Conservation (phyloP, 306 rosid genomes). For the Acmispon strigosus region DNA sequence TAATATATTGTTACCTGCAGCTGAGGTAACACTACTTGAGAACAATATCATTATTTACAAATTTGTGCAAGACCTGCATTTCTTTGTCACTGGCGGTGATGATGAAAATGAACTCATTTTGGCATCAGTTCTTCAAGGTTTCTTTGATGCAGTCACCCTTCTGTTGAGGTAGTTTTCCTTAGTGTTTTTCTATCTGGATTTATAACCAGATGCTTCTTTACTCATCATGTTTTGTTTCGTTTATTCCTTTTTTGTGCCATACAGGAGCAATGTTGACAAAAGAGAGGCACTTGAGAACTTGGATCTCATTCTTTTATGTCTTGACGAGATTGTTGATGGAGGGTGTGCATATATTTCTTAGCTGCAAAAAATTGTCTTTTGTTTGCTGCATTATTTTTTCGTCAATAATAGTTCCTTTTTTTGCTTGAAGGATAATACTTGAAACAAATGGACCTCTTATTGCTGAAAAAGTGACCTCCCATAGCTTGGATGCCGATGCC, state of each 20-base stretch:
- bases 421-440: conserved; percentile 56
- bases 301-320: conserved; percentile 91
- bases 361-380: not conserved
- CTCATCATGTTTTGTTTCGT: not conserved
- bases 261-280: conserved; percentile 84
- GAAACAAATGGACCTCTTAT: conserved; percentile 84
- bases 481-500: conserved; percentile 74
- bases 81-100: conserved; percentile 92
- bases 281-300: conserved; percentile 95
- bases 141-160: conserved; percentile 80
- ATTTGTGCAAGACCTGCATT: conserved; percentile 91
- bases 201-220: not conserved
- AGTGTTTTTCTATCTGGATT: not conserved
- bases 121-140: conserved; percentile 84
- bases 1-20: conserved; percentile 42
- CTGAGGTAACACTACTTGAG: conserved; percentile 83
- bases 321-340: conserved; percentile 90
- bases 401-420: not conserved
- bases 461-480: conserved; percentile 86
- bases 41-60: conserved; percentile 69
- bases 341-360: conserved; percentile 50
- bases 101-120: conserved; percentile 90
- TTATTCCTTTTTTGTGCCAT: conserved; percentile 8
- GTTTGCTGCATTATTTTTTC: not conserved
- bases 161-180: conserved; percentile 58